Evolutionary conservation across 345 rosid species (phyloP).

Genomic region (Rhodomyrtus tomentosa): DNA sequence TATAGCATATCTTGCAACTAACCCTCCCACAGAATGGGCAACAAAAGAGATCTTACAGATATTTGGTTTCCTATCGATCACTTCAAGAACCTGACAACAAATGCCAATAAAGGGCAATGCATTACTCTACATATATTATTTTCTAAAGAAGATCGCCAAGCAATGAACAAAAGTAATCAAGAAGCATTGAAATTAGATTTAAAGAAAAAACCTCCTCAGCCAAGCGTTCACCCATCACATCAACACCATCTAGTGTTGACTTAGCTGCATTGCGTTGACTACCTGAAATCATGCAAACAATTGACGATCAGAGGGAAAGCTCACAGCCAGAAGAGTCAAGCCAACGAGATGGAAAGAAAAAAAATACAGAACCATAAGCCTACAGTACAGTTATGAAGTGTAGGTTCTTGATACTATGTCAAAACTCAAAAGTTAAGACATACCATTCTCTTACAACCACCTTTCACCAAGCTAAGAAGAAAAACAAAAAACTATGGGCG

Average conservation of each 20-base stretch:
- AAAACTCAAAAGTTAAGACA: neutral
- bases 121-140: neutral
- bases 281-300: slow-evolving; percentile 29
- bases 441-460: neutral
- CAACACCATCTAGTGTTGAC: slow-evolving; percentile 84
- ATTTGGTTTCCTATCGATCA: slow-evolving; percentile 52
- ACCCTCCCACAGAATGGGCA: slow-evolving; percentile 83
- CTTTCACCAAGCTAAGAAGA: neutral
- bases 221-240: slow-evolving; percentile 94
- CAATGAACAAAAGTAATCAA: neutral
- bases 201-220: slow-evolving; percentile 53
- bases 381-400: neutral
- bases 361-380: neutral
- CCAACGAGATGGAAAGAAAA: neutral
- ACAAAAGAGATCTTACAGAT: slow-evolving; percentile 78
- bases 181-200: neutral
- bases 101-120: neutral
- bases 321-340: neutral
- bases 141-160: neutral
- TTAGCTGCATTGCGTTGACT: slow-evolving; percentile 58
- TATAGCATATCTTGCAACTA: slow-evolving; percentile 90
- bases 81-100: slow-evolving; percentile 52
- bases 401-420: neutral
- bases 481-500: neutral
- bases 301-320: neutral